Conservation (phyloP, 2,329 filamentous ascomycete species). For the Cordyceps farinosa region DNA sequence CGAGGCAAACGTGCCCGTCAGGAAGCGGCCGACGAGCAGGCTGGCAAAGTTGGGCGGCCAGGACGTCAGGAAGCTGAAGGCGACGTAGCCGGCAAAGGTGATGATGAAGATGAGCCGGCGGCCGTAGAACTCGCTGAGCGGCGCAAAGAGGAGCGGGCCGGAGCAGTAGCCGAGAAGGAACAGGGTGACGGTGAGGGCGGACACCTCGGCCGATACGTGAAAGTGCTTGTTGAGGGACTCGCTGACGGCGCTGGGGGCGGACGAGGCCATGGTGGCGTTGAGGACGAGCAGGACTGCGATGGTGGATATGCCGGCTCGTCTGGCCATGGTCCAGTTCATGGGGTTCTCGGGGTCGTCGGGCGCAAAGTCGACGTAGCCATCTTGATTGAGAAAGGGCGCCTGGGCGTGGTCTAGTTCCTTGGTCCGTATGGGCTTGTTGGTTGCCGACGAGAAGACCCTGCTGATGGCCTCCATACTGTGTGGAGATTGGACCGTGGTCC, state of each 20-base stretch:
- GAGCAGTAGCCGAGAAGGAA: constrained; percentile 56
- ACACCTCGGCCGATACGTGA: constrained; percentile 43
- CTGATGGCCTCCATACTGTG: constrained; percentile 38
- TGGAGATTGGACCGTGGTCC: neutral
- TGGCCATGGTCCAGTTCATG: constrained; percentile 41
- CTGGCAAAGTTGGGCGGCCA: constrained; percentile 52
- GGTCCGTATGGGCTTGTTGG: constrained; percentile 50
- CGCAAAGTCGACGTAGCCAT: constrained; percentile 50
- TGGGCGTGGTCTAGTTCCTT: constrained; percentile 26
- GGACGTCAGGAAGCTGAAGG: constrained; percentile 51
- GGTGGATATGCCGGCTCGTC: constrained; percentile 41
- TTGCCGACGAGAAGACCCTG: constrained; percentile 47
- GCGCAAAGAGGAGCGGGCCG: constrained; percentile 57
- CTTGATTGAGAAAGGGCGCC: constrained; percentile 42
- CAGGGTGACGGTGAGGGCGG: constrained; percentile 49
- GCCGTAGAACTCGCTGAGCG: constrained; percentile 55
- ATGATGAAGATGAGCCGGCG: constrained; percentile 51
- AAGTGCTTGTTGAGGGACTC: constrained; percentile 41
- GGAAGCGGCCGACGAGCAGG: constrained; percentile 51
- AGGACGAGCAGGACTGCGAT: constrained; percentile 45
- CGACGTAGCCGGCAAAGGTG: constrained; percentile 45
- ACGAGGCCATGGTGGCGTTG: constrained; percentile 51
- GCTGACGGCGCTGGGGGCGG: constrained; percentile 24
- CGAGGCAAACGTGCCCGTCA: constrained; percentile 54
- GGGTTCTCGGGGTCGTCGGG: constrained; percentile 50